Base-by-base conservation (phyloP, 192 early-diverging fungal genomes). In the Umbelopsis ramanniana region DNA sequence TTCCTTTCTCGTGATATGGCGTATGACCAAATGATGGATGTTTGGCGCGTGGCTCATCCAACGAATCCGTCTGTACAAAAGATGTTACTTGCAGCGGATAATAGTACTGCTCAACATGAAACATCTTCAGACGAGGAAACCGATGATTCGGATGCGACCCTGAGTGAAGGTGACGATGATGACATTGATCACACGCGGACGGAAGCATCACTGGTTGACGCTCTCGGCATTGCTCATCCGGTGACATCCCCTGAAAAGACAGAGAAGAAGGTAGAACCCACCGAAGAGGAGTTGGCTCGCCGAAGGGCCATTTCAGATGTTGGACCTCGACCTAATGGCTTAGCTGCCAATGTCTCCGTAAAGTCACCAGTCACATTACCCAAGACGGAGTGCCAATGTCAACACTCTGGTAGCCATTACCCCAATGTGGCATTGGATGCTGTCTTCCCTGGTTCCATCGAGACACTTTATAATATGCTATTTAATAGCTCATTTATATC, bases 1-100 rank as follows among this genome's bases (percentile, higher is more conserved):
- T 94, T 96, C 69, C 82, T 96, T 10, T 91, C 91, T 50, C 94
- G 95, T 69, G 95, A 96, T 53, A 84, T 83, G 22, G 90, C 89
- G 0, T 91, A 87, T 70, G 90, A 92, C 73, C 84, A 91, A 75
- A 82, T 94, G 26, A 84, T 86, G 66, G 90, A 90, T 35, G 63
- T 92, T 55, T 92, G 92, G 91, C 70, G 76, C 69, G 68, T 50
- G 35, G 48, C 45, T 15, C 74, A 47, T 33, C 11, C 38, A 38
- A 47, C 46, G n/a, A 68, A 22, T 60, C 29, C 63, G 66, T 8
- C 45, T 43, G 40, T 43, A 14, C 33, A 52, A 53, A 22, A 12
- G 14, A 24, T 52, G 5, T 29, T 23, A 35, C 63, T 43, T 23
- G 4, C 15, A 63, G 33, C 33, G 0, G 57, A 63, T 7, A 14